These are phyloP conservation scores for Termitomyces sp. DNA, from an alignment of 768 basidiomycete genomes.

Conservation along the genomic window DNA sequence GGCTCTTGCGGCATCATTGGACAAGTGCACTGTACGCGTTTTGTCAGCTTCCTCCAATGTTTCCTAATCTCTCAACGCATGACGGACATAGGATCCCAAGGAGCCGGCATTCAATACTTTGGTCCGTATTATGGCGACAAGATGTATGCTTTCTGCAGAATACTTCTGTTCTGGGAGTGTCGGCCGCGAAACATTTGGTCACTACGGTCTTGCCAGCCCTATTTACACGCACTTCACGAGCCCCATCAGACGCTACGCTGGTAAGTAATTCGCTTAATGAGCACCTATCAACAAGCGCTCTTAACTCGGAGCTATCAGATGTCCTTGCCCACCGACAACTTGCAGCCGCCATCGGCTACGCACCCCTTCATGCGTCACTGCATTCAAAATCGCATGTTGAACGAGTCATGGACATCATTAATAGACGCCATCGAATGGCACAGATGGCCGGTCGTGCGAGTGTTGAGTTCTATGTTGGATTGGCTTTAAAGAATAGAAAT, in stretches of 20 bases:
- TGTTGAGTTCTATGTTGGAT: slow-evolving; percentile 95
- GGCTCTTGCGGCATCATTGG: slow-evolving; percentile 83
- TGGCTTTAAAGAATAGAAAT: slow-evolving; percentile 76
- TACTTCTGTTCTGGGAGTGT: slow-evolving; percentile 98
- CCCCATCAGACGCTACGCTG: slow-evolving; percentile 94
- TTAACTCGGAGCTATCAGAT: slow-evolving; percentile 41
- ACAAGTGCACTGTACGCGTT: slow-evolving; percentile 68
- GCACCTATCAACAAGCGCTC: background rate
- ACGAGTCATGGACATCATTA: slow-evolving; percentile 79
- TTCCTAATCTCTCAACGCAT: background rate
- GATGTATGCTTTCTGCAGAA: slow-evolving; percentile 98
- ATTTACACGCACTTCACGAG: slow-evolving; percentile 99
- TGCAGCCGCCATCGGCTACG: slow-evolving; percentile 81
- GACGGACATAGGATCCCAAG: slow-evolving; percentile 56
- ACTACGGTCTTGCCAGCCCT: slow-evolving; percentile 94
- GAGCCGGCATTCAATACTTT: slow-evolving; percentile 95
- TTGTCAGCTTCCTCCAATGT: background rate
- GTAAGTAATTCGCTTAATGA: slow-evolving; percentile 32
- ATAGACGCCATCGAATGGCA: slow-evolving; percentile 90
- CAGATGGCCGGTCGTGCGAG: slow-evolving; percentile 97
- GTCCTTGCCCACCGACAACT: slow-evolving; percentile 94
- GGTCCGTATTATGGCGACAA: slow-evolving; percentile 97
- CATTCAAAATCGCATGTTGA: slow-evolving; percentile 91
- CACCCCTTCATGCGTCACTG: slow-evolving; percentile 79
- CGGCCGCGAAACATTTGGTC: slow-evolving; percentile 86